Percentiles rank a stretch among this genome's conserved stretches.
These are phyloP conservation scores for Hanseniaspora guilliermondii DNA, from an alignment of 805 yeast species.

Conservation along the genomic window DNA sequence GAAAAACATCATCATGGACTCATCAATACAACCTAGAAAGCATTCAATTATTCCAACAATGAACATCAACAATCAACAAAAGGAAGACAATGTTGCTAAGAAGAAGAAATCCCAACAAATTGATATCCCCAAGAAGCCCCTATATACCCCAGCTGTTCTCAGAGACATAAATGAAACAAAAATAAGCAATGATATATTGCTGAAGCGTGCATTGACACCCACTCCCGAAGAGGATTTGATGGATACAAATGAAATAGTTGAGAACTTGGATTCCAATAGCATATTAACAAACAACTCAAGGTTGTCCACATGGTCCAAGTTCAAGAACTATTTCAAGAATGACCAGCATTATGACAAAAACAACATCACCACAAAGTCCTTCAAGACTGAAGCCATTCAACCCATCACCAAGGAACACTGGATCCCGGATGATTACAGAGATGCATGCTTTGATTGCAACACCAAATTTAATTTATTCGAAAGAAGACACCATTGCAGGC, in stretches of 20 bases:
- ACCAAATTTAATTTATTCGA: slow-evolving; percentile 63
- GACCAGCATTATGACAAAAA: background rate
- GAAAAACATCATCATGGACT: slow-evolving; percentile 24
- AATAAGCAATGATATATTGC: slow-evolving; percentile 32
- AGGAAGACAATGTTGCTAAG: background rate
- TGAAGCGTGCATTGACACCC: slow-evolving; percentile 22
- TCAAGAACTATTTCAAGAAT: background rate
- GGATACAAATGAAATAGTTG: background rate
- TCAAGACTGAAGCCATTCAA: slow-evolving; percentile 1
- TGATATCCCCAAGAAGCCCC: slow-evolving; percentile 69
- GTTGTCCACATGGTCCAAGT: slow-evolving; percentile 8
- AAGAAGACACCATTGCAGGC: slow-evolving; percentile 72
- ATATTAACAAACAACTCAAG: background rate
- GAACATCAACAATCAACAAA: background rate
- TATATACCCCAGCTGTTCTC: slow-evolving; percentile 83
- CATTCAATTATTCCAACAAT: slow-evolving; percentile 1
- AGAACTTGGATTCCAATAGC: background rate
- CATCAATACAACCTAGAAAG: slow-evolving; percentile 18
- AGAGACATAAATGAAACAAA: slow-evolving; percentile 38
- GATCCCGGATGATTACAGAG: slow-evolving; percentile 57
- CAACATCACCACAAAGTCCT: slow-evolving; percentile 8
- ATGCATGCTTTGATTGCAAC: slow-evolving; percentile 56
- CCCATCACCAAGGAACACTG: slow-evolving; percentile 49
- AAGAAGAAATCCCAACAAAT: slow-evolving; percentile 47
- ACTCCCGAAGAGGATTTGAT: background rate